These are phyloP conservation scores for Biscutella laevigata DNA, from an alignment of 441 rosid species.

Conservation along the genomic window DNA sequence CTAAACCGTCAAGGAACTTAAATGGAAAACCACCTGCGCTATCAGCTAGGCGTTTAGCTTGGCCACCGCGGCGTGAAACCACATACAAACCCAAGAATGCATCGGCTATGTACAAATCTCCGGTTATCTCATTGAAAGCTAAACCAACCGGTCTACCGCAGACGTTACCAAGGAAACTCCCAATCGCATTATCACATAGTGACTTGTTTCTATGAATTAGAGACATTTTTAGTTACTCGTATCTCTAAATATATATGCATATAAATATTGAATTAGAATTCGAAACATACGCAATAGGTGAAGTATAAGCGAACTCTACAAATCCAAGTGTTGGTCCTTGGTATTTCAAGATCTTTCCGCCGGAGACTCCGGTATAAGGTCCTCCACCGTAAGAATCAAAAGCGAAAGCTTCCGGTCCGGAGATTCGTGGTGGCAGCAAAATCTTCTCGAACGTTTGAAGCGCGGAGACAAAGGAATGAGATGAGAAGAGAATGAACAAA, in stretches of 20 bases:
- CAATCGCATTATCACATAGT: constrained; percentile 16
- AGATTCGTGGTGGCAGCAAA: neutral
- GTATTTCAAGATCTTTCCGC: constrained; percentile 24
- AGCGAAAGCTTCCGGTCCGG: constrained; percentile 25
- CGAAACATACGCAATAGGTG: constrained; percentile 14
- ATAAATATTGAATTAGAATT: neutral
- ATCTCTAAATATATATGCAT: neutral
- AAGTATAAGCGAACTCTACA: constrained; percentile 11
- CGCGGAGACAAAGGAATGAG: neutral
- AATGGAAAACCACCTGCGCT: constrained; percentile 23
- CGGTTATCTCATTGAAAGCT: constrained; percentile 25
- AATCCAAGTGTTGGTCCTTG: constrained; percentile 23
- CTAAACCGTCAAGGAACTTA: constrained; percentile 35
- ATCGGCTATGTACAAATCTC: constrained; percentile 46
- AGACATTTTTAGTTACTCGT: neutral
- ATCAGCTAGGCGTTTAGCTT: constrained; percentile 23
- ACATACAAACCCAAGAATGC: constrained; percentile 40
- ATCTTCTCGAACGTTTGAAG: constrained; percentile 20
- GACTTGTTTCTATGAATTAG: constrained; percentile 8
- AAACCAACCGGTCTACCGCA: constrained; percentile 56
- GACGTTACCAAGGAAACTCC: constrained; percentile 18
- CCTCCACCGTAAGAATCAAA: constrained; percentile 23
- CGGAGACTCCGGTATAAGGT: constrained; percentile 29
- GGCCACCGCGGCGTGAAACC: constrained; percentile 37
- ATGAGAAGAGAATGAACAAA: neutral